A percentile compares a stretch with the other conserved stretches of the same genome.
Evolutionary conservation across 441 rosid genomes (phyloP).

Genomic region (Croton setiger): DNA sequence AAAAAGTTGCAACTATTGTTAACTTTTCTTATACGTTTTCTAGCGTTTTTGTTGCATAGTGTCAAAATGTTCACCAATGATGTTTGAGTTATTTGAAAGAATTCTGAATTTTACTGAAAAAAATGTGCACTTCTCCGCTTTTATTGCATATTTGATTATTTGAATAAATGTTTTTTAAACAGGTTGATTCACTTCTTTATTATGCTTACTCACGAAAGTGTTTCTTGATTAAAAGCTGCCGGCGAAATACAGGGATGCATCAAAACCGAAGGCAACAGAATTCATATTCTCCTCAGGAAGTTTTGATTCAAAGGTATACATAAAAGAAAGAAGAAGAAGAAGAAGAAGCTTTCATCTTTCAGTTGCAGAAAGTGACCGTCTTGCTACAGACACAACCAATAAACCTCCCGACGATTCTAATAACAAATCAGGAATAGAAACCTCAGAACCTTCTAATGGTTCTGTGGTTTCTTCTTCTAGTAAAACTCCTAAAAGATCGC

Average conservation of each 20-base stretch:
- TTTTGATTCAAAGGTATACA: slow-evolving; percentile 25
- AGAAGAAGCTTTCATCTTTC: slow-evolving; percentile 34
- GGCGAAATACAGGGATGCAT: slow-evolving; percentile 30
- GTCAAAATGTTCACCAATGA: background rate
- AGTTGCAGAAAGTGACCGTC: slow-evolving; percentile 37
- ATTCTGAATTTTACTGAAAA: background rate
- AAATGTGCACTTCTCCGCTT: background rate
- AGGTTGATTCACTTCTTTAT: slow-evolving; percentile 9
- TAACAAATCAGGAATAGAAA: slow-evolving; percentile 17
- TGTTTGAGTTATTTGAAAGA: background rate
- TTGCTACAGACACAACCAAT: slow-evolving; percentile 30
- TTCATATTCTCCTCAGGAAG: slow-evolving; percentile 20
- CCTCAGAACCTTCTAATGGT: slow-evolving; percentile 35
- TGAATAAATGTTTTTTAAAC: background rate
- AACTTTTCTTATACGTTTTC: background rate
- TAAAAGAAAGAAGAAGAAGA: slow-evolving; percentile 30
- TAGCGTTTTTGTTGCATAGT: too few species aligned
- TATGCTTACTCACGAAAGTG: slow-evolving; percentile 18
- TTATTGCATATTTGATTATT: background rate
- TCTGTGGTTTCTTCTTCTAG: slow-evolving; percentile 23
- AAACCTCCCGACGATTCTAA: slow-evolving; percentile 29
- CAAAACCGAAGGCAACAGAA: slow-evolving; percentile 23
- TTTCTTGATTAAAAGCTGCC: slow-evolving; percentile 34
- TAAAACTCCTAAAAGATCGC: slow-evolving; percentile 34
- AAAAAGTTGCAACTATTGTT: background rate